Evolutionary conservation across 345 rosid species (phyloP).

Genomic region (Melastoma malabathricum): DNA sequence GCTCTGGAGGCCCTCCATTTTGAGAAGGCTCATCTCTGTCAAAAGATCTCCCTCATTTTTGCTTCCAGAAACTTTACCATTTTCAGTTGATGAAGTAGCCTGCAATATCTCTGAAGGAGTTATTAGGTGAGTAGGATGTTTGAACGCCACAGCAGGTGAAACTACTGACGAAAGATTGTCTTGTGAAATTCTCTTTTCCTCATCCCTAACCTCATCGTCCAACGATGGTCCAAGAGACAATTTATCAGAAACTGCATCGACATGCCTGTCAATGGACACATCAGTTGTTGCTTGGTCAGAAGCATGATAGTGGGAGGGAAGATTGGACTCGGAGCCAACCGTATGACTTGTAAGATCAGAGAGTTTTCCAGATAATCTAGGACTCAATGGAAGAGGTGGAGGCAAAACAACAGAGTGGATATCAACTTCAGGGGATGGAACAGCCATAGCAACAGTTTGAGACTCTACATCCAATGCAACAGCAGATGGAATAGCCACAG

Average conservation of each 20-base stretch:
- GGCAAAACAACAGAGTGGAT: constrained; percentile 23
- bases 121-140: constrained; percentile 70
- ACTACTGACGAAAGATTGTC: constrained; percentile 30
- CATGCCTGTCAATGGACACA: constrained; percentile 44
- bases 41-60: constrained; percentile 27
- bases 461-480: constrained; percentile 22
- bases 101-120: constrained; percentile 70
- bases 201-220: constrained; percentile 30
- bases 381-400: constrained; percentile 47
- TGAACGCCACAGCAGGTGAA: constrained; percentile 34
- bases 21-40: constrained; percentile 33
- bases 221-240: constrained; percentile 22
- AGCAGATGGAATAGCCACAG: constrained; percentile 18
- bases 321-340: constrained; percentile 24
- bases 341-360: constrained; percentile 33
- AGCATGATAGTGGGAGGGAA: constrained; percentile 26
- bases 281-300: constrained; percentile 30
- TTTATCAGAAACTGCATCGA: constrained; percentile 21
- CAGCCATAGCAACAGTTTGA: constrained; percentile 23
- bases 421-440: constrained; percentile 33
- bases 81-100: constrained; percentile 51
- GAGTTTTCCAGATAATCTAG: constrained; percentile 33
- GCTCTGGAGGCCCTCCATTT: constrained; percentile 24
- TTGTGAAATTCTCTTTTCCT: constrained; percentile 29
- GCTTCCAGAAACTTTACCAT: constrained; percentile 19